Evolutionary conservation across 1,284 basidiomycete species (phyloP).

Genomic region (Erythrobasidium hasegawianum): DNA sequence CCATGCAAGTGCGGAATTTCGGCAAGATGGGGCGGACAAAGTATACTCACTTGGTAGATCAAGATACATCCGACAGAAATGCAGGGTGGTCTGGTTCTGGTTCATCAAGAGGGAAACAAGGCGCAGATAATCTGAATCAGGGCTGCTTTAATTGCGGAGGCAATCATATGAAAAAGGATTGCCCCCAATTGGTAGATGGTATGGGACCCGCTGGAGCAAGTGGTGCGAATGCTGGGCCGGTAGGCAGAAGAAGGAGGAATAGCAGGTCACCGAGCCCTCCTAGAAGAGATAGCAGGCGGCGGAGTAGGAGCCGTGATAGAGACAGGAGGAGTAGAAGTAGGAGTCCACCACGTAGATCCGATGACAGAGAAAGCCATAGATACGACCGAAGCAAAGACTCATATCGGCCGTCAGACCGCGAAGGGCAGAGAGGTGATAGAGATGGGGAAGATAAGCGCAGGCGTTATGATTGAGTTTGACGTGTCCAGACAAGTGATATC

Average conservation of each 20-base stretch:
- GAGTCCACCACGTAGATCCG: not conserved
- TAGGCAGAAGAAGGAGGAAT: constrained; percentile 19
- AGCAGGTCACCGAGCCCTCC: constrained; percentile 1
- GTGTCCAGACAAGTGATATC: too few relatives aligned
- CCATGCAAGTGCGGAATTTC: constrained; percentile 97
- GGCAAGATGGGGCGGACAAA: constrained; percentile 85
- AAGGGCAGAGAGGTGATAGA: not conserved
- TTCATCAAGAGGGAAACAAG: constrained; percentile 30
- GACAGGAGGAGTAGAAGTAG: constrained; percentile 12
- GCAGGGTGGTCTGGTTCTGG: constrained; percentile 61
- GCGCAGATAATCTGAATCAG: constrained; percentile 38
- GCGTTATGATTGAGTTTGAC: constrained; percentile 18
- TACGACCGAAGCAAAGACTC: not conserved
- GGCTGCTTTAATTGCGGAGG: constrained; percentile 77
- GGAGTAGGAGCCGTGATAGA: constrained; percentile 20
- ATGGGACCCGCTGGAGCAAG: constrained; percentile 26
- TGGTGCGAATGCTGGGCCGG: constrained; percentile 37
- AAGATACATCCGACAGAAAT: constrained; percentile 72
- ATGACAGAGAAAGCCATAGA: not conserved
- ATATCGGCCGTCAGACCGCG: too few relatives aligned
- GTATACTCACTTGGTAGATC: constrained; percentile 90
- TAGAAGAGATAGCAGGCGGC: constrained; percentile 12
- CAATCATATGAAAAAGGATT: constrained; percentile 45
- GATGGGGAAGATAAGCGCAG: constrained; percentile 35
- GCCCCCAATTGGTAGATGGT: constrained; percentile 40